These are phyloP conservation scores for Serendipita sp. DNA, from an alignment of 768 basidiomycete species.

Conservation along the genomic window DNA sequence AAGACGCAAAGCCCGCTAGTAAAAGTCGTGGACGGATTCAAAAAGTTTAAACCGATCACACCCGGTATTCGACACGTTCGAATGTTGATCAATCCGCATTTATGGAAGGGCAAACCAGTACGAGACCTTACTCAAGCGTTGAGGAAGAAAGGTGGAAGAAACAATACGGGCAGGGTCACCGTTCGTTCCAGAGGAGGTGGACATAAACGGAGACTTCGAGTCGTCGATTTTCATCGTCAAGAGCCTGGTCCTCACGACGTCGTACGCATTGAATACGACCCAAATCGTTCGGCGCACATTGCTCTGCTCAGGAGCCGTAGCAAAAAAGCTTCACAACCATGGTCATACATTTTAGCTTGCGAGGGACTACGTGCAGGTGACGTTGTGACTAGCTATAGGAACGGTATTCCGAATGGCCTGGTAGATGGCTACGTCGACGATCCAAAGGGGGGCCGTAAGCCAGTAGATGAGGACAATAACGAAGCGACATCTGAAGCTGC, in stretches of 20 bases:
- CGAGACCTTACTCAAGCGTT: conserved; percentile 65
- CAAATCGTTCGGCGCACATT: conserved; percentile 84
- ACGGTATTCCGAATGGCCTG: conserved; percentile 63
- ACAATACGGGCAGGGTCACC: conserved; percentile 66
- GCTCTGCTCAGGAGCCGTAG: conserved; percentile 63
- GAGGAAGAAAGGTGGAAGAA: conserved; percentile 76
- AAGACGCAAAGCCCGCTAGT: neutral
- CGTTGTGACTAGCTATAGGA: conserved; percentile 67
- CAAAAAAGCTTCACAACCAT: conserved; percentile 26
- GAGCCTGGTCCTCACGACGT: conserved; percentile 75
- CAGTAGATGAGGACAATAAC: conserved; percentile 6
- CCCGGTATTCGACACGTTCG: conserved; percentile 76
- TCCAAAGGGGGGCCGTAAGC: neutral
- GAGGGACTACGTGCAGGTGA: conserved; percentile 83
- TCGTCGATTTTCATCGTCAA: conserved; percentile 70
- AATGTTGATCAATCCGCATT: conserved; percentile 63
- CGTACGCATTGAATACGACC: conserved; percentile 92
- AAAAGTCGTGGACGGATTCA: conserved; percentile 34
- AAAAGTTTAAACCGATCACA: conserved; percentile 79
- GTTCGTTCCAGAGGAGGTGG: conserved; percentile 85
- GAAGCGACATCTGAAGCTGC: conserved; percentile 11
- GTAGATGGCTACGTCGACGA: conserved; percentile 31
- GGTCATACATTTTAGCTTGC: conserved; percentile 86
- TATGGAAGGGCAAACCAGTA: conserved; percentile 75
- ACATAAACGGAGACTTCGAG: conserved; percentile 69